A percentile compares a stretch with the other conserved stretches of the same genome.
Conservation (phyloP, 1,284 basidiomycete genomes). For the Tilletia walkeri region DNA sequence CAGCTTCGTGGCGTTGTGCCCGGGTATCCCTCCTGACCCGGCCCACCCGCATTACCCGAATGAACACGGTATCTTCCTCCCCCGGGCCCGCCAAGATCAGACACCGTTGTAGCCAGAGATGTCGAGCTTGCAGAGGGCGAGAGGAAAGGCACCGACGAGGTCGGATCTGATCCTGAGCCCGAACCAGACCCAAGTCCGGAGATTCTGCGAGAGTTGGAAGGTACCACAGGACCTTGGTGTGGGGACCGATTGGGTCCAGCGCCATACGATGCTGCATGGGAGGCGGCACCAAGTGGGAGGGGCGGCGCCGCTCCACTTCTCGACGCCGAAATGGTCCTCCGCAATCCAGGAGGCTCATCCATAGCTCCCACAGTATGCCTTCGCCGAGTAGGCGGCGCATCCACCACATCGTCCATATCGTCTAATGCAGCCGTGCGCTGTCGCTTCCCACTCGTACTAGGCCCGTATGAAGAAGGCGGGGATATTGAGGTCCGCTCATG, state of each 20-base stretch:
- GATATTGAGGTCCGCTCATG: background rate
- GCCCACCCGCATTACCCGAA: background rate
- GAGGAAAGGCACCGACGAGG: slow-evolving; percentile 3
- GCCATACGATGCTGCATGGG: background rate
- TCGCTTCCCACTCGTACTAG: background rate
- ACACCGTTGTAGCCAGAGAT: slow-evolving; percentile 9
- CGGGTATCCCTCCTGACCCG: background rate
- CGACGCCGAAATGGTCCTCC: background rate
- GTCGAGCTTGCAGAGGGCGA: background rate
- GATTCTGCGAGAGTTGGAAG: background rate
- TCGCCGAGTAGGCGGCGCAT: background rate
- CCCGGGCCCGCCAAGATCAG: slow-evolving; percentile 1
- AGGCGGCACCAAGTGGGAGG: background rate
- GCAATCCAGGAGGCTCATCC: slow-evolving; percentile 9
- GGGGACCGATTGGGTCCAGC: background rate
- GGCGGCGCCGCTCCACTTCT: background rate
- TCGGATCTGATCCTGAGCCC: slow-evolving; percentile 16
- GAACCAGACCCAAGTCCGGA: slow-evolving; percentile 9
- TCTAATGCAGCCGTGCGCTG: background rate
- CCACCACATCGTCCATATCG: background rate
- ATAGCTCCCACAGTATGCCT: slow-evolving; percentile 15
- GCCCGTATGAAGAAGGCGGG: background rate
- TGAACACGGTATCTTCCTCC: background rate
- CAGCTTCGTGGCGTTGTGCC: slow-evolving; percentile 11
- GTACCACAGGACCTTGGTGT: background rate